Evolutionary conservation across 2,329 filamentous ascomycete species (phyloP).

Genomic region (Rhynchosporium secalis): DNA sequence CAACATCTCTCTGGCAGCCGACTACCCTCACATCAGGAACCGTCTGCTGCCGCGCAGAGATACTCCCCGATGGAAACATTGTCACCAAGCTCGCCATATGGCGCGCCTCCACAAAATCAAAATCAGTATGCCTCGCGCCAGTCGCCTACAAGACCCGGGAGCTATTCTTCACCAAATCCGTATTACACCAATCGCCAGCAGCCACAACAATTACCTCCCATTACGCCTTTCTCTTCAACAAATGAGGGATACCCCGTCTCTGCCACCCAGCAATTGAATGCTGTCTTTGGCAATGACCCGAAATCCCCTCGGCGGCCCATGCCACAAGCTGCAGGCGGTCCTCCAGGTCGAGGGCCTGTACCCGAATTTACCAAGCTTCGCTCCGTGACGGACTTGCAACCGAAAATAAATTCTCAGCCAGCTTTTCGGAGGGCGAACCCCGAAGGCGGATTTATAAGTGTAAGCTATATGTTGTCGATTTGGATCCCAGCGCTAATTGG

Average conservation of each 20-base stretch:
- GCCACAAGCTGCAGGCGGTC: constrained; percentile 47
- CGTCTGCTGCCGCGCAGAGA: constrained; percentile 80
- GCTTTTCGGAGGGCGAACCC: constrained; percentile 91
- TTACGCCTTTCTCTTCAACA: constrained; percentile 66
- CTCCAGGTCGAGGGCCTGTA: constrained; percentile 64
- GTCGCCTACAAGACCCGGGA: constrained; percentile 72
- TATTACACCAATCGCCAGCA: constrained; percentile 53
- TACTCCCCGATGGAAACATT: constrained; percentile 96
- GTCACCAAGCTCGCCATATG: constrained; percentile 78
- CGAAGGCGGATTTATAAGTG: constrained; percentile 96
- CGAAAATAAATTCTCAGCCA: constrained; percentile 83
- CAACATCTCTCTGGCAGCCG: constrained; percentile 61
- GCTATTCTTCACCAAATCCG: constrained; percentile 58
- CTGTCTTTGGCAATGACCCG: constrained; percentile 57
- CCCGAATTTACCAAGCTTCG: constrained; percentile 85
- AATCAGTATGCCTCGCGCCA: constrained; percentile 58
- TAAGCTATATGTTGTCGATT: constrained; percentile 48
- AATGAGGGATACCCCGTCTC: constrained; percentile 73
- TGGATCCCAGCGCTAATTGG: constrained; percentile 32
- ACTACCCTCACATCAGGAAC: constrained; percentile 67
- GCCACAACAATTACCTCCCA: constrained; percentile 69
- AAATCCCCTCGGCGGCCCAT: constrained; percentile 59
- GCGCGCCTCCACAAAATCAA: constrained; percentile 56
- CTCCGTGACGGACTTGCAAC: constrained; percentile 71
- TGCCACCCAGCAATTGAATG: constrained; percentile 69